Percentiles rank a stretch among this genome's conserved stretches.
These are phyloP conservation scores for Botrytis deweyae DNA, from an alignment of 2,329 filamentous ascomycete species.

Conservation along the genomic window DNA sequence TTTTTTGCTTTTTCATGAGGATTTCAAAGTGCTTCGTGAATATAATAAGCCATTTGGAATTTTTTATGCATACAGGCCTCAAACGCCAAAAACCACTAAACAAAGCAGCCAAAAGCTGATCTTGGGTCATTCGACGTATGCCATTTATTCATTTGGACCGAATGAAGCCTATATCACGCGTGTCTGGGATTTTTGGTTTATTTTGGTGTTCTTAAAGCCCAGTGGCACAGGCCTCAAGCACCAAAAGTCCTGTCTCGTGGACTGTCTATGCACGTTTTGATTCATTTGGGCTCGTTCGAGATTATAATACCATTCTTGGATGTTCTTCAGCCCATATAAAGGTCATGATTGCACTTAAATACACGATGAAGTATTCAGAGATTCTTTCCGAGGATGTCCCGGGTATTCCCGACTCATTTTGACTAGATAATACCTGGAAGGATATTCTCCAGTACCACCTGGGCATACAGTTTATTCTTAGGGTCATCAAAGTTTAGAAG, in stretches of 20 bases:
- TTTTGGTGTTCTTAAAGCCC: no score
- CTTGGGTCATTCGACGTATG: not conserved
- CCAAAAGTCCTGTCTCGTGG: not conserved
- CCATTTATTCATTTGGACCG: not conserved
- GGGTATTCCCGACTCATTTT: no score
- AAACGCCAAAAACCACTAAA: not conserved
- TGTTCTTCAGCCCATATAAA: not conserved
- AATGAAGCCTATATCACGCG: accelerated
- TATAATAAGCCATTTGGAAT: not conserved
- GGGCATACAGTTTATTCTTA: not conserved
- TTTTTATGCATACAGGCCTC: no score
- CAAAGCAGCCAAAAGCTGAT: no score
- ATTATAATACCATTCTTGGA: not conserved
- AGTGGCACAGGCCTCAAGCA: not conserved
- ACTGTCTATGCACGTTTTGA: not conserved
- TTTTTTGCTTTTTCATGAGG: not conserved
- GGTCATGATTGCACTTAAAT: not conserved
- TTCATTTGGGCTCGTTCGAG: not conserved
- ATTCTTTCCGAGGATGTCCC: not conserved
- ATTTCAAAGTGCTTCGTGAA: not conserved
- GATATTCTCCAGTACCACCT: not conserved
- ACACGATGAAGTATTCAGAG: not conserved
- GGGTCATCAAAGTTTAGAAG: not conserved
- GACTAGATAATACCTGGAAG: not conserved
- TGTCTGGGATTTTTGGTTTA: not conserved